Conservation (phyloP, 805 yeast species). For the Wickerhamiella domercqiae region DNA sequence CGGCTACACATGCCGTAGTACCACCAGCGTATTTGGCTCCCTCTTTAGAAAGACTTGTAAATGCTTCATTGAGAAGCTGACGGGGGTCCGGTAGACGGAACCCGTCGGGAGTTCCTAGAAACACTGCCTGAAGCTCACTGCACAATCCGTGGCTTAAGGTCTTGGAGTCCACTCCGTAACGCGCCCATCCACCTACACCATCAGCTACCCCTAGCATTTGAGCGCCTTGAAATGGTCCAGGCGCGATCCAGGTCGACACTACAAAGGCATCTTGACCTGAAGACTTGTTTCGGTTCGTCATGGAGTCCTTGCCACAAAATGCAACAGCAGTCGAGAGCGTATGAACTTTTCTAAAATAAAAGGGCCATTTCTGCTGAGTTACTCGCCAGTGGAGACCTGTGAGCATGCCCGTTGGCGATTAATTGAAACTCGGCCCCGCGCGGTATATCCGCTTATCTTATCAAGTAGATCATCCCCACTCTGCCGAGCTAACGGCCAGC, state of each 20-base stretch:
- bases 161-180: slow-evolving; percentile 77
- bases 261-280: slow-evolving; percentile 17
- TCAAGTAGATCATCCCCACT: too few species aligned
- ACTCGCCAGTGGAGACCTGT: too few species aligned
- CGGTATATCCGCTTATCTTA: too few species aligned
- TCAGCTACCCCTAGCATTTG: slow-evolving; percentile 37
- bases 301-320: slow-evolving; percentile 16
- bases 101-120: slow-evolving; percentile 7
- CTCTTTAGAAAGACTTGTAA: slow-evolving; percentile 33
- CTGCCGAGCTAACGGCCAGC: too few species aligned
- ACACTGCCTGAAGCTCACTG: slow-evolving; percentile 32
- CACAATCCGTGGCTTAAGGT: slow-evolving; percentile 76
- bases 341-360: too few species aligned
- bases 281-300: slow-evolving; percentile 10
- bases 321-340: slow-evolving; percentile 11
- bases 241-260: slow-evolving; percentile 12
- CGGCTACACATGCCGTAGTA: slow-evolving; percentile 81
- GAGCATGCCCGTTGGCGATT: too few species aligned
- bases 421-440: too few species aligned
- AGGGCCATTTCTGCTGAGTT: too few species aligned
- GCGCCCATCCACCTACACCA: slow-evolving; percentile 97
- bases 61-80: slow-evolving; percentile 41
- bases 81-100: slow-evolving; percentile 26
- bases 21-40: slow-evolving; percentile 76
- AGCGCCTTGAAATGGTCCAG: slow-evolving; percentile 14